Evolutionary conservation across 306 rosid genomes (phyloP), one percentile per base, ranked within the genome.

Genomic region (Dryas octopetala): DNA sequence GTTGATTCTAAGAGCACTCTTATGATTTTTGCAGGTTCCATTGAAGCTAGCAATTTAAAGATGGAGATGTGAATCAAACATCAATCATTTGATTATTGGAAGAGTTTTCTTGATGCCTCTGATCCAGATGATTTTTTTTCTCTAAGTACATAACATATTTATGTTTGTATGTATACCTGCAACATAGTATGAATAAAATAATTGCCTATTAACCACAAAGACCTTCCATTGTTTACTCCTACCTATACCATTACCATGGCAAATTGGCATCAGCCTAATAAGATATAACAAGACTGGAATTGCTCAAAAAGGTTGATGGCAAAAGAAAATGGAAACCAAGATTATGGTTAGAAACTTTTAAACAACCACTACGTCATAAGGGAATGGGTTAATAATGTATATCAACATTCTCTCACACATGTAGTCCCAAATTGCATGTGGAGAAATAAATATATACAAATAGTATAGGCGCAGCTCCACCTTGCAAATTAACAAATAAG

Each of bases 1-100:
- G 11, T 17, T 55, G 61, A 17, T 12, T 14, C 47, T 49, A 50
- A 50, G 5, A 49, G 4, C 41, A 23, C 13, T 28, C 48, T 3
- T 8, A 69, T 51, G 1, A 32, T 23, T 64, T 79, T 72, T 70
- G 78, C 88, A 91, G 97, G 91, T 66, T 67, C 88, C 48, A 65
- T 82, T 76, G 93, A 89, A 80, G 89, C 77, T 54, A 79, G 87
- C 82, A 89, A 86, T 81, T 70, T 82, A 75, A 91, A 91, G 91
- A 91, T 84, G 97, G 93, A 89, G 89, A 88, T 88, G 86, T 88
- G 85, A 83, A 83, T 41, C 38, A 38, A 78, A 79, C 38, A 75
- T 82, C 71, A 58, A 28, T 58, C 61, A 58, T 70, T 71, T 43
- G 77, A 79, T 82, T 88, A 71, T 79, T 78, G 85, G 85, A 79